A percentile compares a stretch with the other conserved stretches of the same genome.
These are phyloP conservation scores for Lyophyllum atratum DNA, from an alignment of 768 basidiomycete species.

Conservation along the genomic window DNA sequence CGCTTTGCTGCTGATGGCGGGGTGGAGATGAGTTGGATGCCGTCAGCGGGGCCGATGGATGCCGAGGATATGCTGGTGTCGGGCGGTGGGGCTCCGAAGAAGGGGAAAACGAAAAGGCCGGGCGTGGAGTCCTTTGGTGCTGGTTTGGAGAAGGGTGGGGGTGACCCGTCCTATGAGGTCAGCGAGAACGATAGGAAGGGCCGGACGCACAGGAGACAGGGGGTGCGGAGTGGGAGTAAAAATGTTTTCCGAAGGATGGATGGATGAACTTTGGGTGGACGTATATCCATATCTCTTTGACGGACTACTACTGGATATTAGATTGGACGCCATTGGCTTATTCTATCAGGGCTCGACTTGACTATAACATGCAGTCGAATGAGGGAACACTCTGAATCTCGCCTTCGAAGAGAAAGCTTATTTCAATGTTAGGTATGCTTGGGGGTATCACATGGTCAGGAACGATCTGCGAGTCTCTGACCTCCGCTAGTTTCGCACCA, in stretches of 20 bases:
- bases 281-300: not conserved
- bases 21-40: conserved; percentile 86
- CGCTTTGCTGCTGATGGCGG: conserved; percentile 53
- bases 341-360: too few species aligned
- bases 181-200: conserved; percentile 74
- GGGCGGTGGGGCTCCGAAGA: conserved; percentile 24
- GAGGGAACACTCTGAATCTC: too few species aligned
- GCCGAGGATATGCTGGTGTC: conserved; percentile 29
- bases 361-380: too few species aligned
- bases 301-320: too few species aligned
- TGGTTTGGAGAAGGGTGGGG: conserved; percentile 83
- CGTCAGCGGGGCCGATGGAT: conserved; percentile 44
- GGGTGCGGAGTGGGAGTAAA: conserved; percentile 86
- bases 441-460: not conserved
- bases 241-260: conserved; percentile 66
- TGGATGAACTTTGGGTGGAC: conserved; percentile 4
- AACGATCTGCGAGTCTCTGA: not conserved
- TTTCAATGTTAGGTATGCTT: not conserved
- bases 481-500: not conserved
- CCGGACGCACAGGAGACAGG: conserved; percentile 76
- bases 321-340: too few species aligned
- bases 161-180: conserved; percentile 45
- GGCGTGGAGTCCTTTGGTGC: conserved; percentile 83
- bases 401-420: too few species aligned
- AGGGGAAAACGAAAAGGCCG: conserved; percentile 46